A percentile compares a stretch with the other conserved stretches of the same genome.
These are phyloP conservation scores for Rhynchosporium secalis DNA, from an alignment of 2,329 filamentous ascomycete genomes.

Conservation along the genomic window DNA sequence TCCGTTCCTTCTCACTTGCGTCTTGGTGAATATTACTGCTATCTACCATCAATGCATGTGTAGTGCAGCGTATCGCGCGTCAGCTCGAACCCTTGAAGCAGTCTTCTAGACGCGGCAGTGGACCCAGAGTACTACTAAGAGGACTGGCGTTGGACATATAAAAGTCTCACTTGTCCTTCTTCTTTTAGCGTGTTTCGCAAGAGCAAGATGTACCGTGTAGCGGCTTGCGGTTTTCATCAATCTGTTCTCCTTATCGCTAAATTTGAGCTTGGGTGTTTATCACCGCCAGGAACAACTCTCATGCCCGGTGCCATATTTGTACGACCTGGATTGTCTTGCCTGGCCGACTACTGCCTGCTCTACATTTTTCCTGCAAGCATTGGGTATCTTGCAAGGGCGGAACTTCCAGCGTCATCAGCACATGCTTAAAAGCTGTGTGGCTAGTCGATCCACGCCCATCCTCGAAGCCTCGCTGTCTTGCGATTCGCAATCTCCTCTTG, in stretches of 20 bases:
- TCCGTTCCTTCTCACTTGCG: background rate
- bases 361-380: slow-evolving; percentile 6
- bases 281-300: too few species aligned
- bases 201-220: slow-evolving; percentile 16
- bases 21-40: background rate
- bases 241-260: slow-evolving; percentile 3
- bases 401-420: slow-evolving; percentile 12
- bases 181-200: slow-evolving; percentile 15
- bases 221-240: slow-evolving; percentile 15
- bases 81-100: slow-evolving; percentile 10
- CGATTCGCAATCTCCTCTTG: slow-evolving; percentile 20
- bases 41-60: background rate
- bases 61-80: background rate
- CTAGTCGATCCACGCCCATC: slow-evolving; percentile 13
- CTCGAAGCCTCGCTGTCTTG: background rate
- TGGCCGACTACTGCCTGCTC: background rate
- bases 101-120: background rate
- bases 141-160: background rate
- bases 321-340: slow-evolving; percentile 10
- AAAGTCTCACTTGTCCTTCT: slow-evolving; percentile 2
- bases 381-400: slow-evolving; percentile 1
- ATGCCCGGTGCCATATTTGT: slow-evolving; percentile 13
- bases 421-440: slow-evolving; percentile 14
- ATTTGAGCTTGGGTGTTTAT: background rate
- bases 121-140: background rate